phyloP scores from a whole-genome alignment of 176 grass and related monocot species.

The Rhipidocladum racemiflorum region DNA sequence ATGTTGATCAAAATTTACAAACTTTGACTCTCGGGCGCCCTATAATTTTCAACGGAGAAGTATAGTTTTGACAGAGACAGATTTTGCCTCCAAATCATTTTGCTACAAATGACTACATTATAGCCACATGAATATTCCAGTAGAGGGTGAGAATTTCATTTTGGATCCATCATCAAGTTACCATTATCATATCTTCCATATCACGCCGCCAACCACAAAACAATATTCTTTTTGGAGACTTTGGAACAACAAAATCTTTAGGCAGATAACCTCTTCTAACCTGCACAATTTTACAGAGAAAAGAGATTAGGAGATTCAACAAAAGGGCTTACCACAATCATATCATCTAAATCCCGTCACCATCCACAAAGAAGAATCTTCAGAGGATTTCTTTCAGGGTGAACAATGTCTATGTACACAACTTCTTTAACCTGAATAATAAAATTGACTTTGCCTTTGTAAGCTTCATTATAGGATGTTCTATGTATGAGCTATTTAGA shows the following conservation, averaged over 20 bases:
- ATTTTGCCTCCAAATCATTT: conserved; percentile 15
- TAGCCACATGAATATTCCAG: conserved; percentile 24
- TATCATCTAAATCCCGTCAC: conserved; percentile 87
- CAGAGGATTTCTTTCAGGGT: conserved; percentile 61
- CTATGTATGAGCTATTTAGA: conserved; percentile 39
- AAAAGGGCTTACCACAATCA: conserved; percentile 75
- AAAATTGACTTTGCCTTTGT: conserved; percentile 54
- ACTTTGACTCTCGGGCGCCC: too few species aligned
- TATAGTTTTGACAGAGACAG: not conserved
- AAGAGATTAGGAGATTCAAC: conserved; percentile 63
- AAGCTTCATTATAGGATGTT: conserved; percentile 37
- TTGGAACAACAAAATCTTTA: conserved; percentile 82
- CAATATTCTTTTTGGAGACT: conserved; percentile 81
- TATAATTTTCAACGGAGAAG: too few species aligned
- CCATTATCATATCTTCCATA: conserved; percentile 94
- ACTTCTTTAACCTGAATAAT: conserved; percentile 83
- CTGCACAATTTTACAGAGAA: conserved; percentile 61
- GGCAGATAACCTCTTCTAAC: conserved; percentile 65
- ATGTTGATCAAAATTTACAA: too few species aligned
- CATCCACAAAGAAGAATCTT: conserved; percentile 91
- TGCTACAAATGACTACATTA: conserved; percentile 3
- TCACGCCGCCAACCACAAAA: conserved; percentile 92
- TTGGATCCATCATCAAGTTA: conserved; percentile 62
- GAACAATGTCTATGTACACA: conserved; percentile 78
- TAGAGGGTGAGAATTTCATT: conserved; percentile 13